Percentiles rank a stretch among this genome's conserved stretches.
These are phyloP conservation scores for Dictyophora rubrovolvata DNA, from an alignment of 768 basidiomycete genomes.

Conservation along the genomic window DNA sequence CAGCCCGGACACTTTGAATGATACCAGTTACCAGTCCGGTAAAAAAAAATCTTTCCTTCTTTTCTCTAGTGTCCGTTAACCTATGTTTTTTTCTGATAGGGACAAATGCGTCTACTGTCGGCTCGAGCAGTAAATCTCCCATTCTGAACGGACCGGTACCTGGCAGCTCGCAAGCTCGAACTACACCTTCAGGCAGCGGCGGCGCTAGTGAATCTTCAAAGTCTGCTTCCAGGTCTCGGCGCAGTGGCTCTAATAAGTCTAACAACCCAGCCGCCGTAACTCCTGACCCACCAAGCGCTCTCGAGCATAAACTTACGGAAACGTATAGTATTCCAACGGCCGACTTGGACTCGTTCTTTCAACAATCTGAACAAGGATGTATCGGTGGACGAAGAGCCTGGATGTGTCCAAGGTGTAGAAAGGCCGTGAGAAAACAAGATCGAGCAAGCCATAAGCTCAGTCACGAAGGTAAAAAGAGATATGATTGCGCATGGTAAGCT, in stretches of 20 bases:
- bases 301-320: not conserved
- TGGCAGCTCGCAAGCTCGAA: not conserved
- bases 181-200: not conserved
- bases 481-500: constrained; percentile 6
- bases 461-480: constrained; percentile 3
- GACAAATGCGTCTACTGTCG: not conserved
- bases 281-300: not conserved
- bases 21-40: not conserved
- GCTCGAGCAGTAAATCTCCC: not conserved
- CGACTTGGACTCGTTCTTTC: not conserved
- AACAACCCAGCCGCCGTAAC: not conserved
- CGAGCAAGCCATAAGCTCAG: not conserved
- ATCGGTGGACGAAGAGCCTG: not conserved
- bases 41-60: not conserved
- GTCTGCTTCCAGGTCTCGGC: not conserved
- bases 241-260: not conserved
- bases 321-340: not conserved
- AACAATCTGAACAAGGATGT: not conserved
- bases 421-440: constrained; percentile 5
- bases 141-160: not conserved
- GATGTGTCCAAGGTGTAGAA: constrained; percentile 1
- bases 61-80: not conserved
- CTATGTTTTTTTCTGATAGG: not conserved
- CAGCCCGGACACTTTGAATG: not conserved
- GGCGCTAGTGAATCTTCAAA: not conserved